Conservation (phyloP, 108 stramenopile genomes). For the Pseudonitzschia pungens region DNA sequence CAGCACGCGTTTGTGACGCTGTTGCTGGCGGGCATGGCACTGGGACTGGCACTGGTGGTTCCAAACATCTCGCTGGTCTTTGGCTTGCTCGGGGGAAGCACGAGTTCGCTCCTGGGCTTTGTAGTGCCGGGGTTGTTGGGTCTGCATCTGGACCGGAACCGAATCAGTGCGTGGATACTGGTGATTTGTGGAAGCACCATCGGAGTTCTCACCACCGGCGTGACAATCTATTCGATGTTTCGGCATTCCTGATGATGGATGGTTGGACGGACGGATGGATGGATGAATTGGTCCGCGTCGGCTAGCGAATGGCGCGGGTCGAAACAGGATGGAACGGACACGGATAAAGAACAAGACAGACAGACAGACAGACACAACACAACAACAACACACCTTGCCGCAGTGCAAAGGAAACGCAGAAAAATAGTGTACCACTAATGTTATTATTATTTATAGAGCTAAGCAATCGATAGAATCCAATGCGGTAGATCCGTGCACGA, state of each 20-base stretch:
- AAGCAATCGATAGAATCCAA: not conserved
- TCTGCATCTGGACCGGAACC: slow-evolving; percentile 25
- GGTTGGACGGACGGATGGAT: no score
- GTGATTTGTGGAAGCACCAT: slow-evolving; percentile 58
- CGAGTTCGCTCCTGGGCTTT: slow-evolving; percentile 66
- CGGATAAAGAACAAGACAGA: no score
- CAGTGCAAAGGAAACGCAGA: no score
- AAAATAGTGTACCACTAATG: no score
- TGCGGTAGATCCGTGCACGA: not conserved
- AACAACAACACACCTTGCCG: no score
- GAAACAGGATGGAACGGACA: not conserved
- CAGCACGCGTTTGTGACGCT: slow-evolving; percentile 33
- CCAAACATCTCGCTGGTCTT: slow-evolving; percentile 79
- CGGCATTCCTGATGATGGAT: not conserved
- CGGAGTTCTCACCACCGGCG: slow-evolving; percentile 63
- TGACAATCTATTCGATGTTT: slow-evolving; percentile 54
- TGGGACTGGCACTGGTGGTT: slow-evolving; percentile 63
- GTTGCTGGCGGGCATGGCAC: slow-evolving; percentile 52
- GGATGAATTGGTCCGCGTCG: no score
- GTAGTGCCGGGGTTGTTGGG: slow-evolving; percentile 72
- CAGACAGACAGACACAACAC: no score
- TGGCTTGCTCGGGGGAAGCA: slow-evolving; percentile 75
- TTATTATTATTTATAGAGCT: not conserved
- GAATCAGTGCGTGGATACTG: slow-evolving; percentile 40
- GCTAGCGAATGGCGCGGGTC: not conserved